Evolutionary conservation across 2,329 filamentous ascomycete genomes (phyloP).

Genomic region (Fusarium pininemorale): DNA sequence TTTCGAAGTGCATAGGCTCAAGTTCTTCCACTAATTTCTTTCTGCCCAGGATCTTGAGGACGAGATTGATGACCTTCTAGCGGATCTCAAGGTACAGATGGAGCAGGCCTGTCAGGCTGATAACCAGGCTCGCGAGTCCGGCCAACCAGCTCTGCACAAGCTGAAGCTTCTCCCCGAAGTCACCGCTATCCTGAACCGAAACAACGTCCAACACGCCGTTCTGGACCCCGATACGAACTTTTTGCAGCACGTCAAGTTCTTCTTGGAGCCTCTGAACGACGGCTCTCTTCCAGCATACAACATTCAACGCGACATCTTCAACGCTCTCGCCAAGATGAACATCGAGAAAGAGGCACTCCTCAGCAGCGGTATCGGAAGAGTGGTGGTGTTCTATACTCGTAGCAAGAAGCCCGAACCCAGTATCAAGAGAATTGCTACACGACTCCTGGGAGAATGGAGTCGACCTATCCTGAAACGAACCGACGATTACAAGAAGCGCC

Average conservation of each 20-base stretch:
- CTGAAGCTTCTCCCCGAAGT: conserved; percentile 94
- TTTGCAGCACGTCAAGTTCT: conserved; percentile 93
- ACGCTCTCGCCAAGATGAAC: conserved; percentile 79
- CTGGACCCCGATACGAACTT: conserved; percentile 96
- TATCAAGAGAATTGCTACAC: conserved; percentile 94
- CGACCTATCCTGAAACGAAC: conserved; percentile 92
- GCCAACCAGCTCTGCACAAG: conserved; percentile 88
- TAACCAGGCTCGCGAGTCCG: conserved; percentile 80
- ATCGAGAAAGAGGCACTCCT: conserved; percentile 91
- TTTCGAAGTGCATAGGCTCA: conserved; percentile 22
- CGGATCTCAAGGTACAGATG: conserved; percentile 88
- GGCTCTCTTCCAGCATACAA: conserved; percentile 95
- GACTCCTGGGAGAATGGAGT: conserved; percentile 94
- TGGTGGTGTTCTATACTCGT: conserved; percentile 96
- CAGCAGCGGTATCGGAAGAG: conserved; percentile 93
- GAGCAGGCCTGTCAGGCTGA: conserved; percentile 88
- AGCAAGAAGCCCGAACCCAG: conserved; percentile 86
- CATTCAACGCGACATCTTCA: conserved; percentile 94
- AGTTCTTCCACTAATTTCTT: conserved; percentile 29
- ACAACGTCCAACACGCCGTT: conserved; percentile 83
- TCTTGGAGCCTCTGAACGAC: conserved; percentile 93
- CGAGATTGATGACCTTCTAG: conserved; percentile 89
- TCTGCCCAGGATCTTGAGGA: conserved; percentile 80
- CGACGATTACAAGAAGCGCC: conserved; percentile 91
- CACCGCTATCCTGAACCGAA: conserved; percentile 86